A percentile compares a stretch with the other conserved stretches of the same genome.
These are phyloP conservation scores for Agroathelia rolfsii DNA, from an alignment of 1,284 basidiomycete species.

Conservation along the genomic window DNA sequence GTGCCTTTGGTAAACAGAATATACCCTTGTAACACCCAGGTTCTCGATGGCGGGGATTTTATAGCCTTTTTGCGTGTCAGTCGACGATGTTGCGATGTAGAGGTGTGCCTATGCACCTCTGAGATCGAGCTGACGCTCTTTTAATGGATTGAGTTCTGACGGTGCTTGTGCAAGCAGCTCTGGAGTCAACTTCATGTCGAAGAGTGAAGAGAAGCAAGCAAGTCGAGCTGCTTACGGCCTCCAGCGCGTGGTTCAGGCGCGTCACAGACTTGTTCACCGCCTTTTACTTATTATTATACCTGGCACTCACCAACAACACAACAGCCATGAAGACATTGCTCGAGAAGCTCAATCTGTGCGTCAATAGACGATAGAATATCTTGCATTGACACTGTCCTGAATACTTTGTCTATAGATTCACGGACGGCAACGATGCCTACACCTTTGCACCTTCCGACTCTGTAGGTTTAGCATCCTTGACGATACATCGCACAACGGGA, in stretches of 20 bases:
- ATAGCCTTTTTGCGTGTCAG: conserved; percentile 51
- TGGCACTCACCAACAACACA: conserved; percentile 14
- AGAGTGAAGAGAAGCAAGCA: conserved; percentile 10
- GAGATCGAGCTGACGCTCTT: conserved; percentile 92
- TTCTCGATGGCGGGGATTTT: conserved; percentile 99
- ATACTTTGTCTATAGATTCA: conserved; percentile 50
- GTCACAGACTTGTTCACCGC: conserved; percentile 10
- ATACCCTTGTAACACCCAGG: conserved; percentile 89
- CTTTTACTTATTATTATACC: conserved; percentile 10
- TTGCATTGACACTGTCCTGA: not conserved
- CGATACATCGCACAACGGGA: conserved; percentile 61
- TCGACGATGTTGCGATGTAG: conserved; percentile 9
- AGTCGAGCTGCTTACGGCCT: conserved; percentile 8
- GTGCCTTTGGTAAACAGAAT: conserved; percentile 16
- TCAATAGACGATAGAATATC: no score
- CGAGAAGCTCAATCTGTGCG: conserved; percentile 61
- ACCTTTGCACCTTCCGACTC: conserved; percentile 64
- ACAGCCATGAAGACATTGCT: conserved; percentile 54
- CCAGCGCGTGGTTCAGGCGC: conserved; percentile 8
- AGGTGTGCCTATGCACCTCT: conserved; percentile 52
- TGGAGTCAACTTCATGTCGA: conserved; percentile 84
- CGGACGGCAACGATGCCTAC: conserved; percentile 62
- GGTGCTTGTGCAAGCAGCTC: conserved; percentile 75
- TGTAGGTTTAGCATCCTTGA: conserved; percentile 52
- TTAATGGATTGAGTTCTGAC: conserved; percentile 80